phyloP scores from a whole-genome alignment of 78 protist genomes.

The Planoprotostelium fungivorum region DNA sequence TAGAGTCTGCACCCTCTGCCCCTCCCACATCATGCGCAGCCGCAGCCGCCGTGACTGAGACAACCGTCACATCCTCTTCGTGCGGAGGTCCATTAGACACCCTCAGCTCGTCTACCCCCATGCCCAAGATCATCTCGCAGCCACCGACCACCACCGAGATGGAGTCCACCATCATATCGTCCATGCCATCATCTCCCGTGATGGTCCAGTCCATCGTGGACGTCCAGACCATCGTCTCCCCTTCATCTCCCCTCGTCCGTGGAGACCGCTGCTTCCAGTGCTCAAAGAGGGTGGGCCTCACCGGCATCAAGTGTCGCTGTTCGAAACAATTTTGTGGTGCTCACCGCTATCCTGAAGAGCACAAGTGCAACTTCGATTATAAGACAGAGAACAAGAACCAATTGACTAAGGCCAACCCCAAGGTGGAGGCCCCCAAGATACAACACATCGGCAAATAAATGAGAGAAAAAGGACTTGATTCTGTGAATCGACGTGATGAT shows the following conservation, averaged over 20 bases:
- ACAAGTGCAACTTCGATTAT: slow-evolving; percentile 6
- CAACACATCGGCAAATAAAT: background rate
- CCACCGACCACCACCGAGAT: background rate
- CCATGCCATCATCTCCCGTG: background rate
- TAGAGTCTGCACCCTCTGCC: background rate
- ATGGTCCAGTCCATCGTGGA: background rate
- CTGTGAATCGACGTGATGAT: too few species aligned
- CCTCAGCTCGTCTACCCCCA: background rate
- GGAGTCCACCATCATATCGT: background rate
- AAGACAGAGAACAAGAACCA: background rate
- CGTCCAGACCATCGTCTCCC: background rate
- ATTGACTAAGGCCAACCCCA: background rate
- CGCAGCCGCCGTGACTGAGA: background rate
- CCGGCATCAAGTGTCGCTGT: slow-evolving; percentile 13
- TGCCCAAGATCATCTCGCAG: background rate
- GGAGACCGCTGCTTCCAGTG: slow-evolving; percentile 13
- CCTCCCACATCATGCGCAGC: background rate
- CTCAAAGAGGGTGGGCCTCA: background rate
- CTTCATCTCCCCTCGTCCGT: background rate
- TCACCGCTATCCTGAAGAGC: slow-evolving; percentile 8
- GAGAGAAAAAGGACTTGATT: too few species aligned
- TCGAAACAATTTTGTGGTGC: background rate
- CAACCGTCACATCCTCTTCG: background rate
- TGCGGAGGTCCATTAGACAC: background rate
- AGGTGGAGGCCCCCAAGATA: slow-evolving; percentile 1